Base-by-base conservation (phyloP, 495 filamentous ascomycete genomes). In the Cercophora scortea region DNA sequence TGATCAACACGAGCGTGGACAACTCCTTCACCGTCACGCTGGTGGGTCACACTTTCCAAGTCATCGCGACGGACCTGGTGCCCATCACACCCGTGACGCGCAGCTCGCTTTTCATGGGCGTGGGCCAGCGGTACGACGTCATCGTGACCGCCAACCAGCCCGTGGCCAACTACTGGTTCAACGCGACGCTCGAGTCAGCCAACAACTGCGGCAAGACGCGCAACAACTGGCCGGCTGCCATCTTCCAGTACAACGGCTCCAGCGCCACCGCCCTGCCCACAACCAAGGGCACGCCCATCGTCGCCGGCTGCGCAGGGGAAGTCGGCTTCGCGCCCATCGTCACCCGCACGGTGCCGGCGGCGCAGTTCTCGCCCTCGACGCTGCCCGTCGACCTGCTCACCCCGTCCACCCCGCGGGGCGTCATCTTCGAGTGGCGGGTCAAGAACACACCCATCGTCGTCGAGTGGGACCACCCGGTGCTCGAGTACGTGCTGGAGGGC, bases 91-190 rank as follows among this genome's bases (percentile, higher is more conserved):
- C 81, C 0, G 71, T 71, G 15, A 58, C 61, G 8, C 65, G 64
- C 43, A 57, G 60, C 13, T 59, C 65, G 6, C 57, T 87, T 13
- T 66, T 68, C 38, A 70, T 90, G 38, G 79, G 63, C 41, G 83
- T 88, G 52, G 86, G 83, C 7, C 84, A 89, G 65, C 77, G 87
- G 35, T 86, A 87, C 64, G 79, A 89, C 56, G 69, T 89, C 25
- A 79, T 88, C 50, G 69, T 89, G 42, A 72, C 76, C 32, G 85
- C 85, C 16, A 72, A 80, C 54, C 67, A 80, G 46, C 47, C 60
- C 11, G 53, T 62, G 10, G 72, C 53, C 32, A 75, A 80, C 57
- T 89, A 82, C 69, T 90, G 86, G 86, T 52, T 74, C 55, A 65
- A 70, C 34, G 71, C 67, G 5, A 70, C 65, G 6, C 60, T 65